Evolutionary conservation across 352 stramenopile genomes (phyloP), one percentile per base, ranked within the genome.

Genomic region (Globisporangium splendens): DNA sequence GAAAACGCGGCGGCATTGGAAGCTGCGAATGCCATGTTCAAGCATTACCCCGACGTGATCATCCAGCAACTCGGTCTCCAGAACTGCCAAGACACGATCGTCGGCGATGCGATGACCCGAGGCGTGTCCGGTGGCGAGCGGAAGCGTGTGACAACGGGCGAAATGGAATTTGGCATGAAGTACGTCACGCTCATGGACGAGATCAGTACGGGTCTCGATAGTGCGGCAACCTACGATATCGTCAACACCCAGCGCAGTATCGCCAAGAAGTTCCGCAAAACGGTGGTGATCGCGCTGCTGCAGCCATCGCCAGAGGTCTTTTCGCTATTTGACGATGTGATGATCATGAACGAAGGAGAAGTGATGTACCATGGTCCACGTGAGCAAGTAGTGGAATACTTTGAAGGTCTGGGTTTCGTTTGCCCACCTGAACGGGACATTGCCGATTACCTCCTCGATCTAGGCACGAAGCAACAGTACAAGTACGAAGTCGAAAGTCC

Each of bases 111-210:
- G 47, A 75, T 78, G 50, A 14, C 83, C 8, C 63, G 70, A 21
- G 70, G 69, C 8, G 63, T 92, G 20, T 83, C 64, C 13, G 87
- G 87, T 44, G 87, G 87, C 24, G 87, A 31, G 24, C 24, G 24
- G 24, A 31, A 31, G 24, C 24, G 24, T 31, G 24, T 31, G 24
- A 31, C 24, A 96, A 66, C 78, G 75, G 80, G 72, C 20, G 84
- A 81, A 33, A 85, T 93, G 56, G 60, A 93, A 22, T 65, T 93
- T 14, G 89, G 77, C 1, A 70, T 87, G 59, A 77, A 80, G 17
- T 24, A 50, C 4, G 66, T 94, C 35, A 67, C 89, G 12, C 56
- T 96, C 22, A 79, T 96, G 63, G 91, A 97, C 63, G 71, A 86
- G 56, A 83, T 86, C 61, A 81, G 70, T 42, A 86, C 75, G 24